Conservation (phyloP, 208 protist species). For the Leishmania mexicana region DNA sequence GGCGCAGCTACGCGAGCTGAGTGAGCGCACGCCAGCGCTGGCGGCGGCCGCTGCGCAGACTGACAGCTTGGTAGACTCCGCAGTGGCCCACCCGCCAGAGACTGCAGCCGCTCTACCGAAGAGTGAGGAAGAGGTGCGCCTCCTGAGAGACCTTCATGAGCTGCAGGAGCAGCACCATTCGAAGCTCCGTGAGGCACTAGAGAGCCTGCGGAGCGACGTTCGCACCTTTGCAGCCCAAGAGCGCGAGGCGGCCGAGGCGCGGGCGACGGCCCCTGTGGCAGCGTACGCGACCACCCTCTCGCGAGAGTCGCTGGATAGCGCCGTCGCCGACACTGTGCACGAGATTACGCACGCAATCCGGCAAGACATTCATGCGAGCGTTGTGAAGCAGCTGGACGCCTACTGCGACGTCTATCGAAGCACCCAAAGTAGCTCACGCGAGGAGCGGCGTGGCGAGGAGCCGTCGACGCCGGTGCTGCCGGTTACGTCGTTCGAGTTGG, state of each 20-base stretch:
- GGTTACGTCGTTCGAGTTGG: constrained; percentile 35
- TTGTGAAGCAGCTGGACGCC: constrained; percentile 26
- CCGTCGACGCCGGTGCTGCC: constrained; percentile 28
- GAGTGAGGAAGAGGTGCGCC: constrained; percentile 15
- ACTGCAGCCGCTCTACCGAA: background rate
- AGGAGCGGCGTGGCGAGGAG: background rate
- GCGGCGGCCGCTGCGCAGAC: background rate
- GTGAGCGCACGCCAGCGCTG: constrained; percentile 11
- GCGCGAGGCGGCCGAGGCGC: background rate
- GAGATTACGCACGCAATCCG: constrained; percentile 6
- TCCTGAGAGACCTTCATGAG: constrained; percentile 16
- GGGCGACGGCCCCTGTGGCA: background rate
- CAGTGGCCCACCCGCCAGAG: background rate
- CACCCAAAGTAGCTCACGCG: background rate
- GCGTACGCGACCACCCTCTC: background rate
- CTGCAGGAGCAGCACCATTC: constrained; percentile 19
- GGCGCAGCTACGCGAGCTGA: constrained; percentile 23
- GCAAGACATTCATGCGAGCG: constrained; percentile 12
- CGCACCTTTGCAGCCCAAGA: background rate
- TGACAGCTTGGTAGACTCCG: background rate
- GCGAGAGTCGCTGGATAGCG: constrained; percentile 3
- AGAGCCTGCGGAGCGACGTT: constrained; percentile 12
- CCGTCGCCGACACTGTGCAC: background rate
- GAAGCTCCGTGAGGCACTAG: constrained; percentile 1
- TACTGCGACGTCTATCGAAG: constrained; percentile 34